These are phyloP conservation scores for Candida sithepensis DNA, from an alignment of 805 yeast species.

Conservation along the genomic window DNA sequence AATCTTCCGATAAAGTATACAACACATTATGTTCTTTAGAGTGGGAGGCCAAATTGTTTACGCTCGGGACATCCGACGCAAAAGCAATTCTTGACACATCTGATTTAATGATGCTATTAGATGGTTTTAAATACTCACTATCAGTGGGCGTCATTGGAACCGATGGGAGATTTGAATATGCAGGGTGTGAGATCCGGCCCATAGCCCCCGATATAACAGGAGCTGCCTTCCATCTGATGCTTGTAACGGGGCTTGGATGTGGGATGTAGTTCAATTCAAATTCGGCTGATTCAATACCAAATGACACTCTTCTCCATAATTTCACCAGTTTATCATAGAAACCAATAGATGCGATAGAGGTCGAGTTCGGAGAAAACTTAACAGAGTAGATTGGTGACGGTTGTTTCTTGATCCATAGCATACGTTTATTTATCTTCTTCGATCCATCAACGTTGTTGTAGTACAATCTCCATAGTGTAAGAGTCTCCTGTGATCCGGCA, in stretches of 20 bases:
- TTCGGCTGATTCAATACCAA: slow-evolving; percentile 56
- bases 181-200: background rate
- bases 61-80: slow-evolving; percentile 7
- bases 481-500: slow-evolving; percentile 48
- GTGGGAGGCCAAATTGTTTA: slow-evolving; percentile 5
- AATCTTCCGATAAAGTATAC: slow-evolving; percentile 62
- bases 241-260: slow-evolving; percentile 58
- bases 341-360: slow-evolving; percentile 61
- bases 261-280: slow-evolving; percentile 68
- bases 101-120: slow-evolving; percentile 27
- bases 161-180: slow-evolving; percentile 5
- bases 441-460: slow-evolving; percentile 21
- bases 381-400: slow-evolving; percentile 59
- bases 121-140: slow-evolving; percentile 23
- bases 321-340: slow-evolving; percentile 64
- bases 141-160: slow-evolving; percentile 7
- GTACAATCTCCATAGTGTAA: slow-evolving; percentile 52
- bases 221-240: slow-evolving; percentile 51
- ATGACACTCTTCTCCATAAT: slow-evolving; percentile 73
- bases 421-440: slow-evolving; percentile 16
- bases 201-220: slow-evolving; percentile 1
- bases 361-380: slow-evolving; percentile 63
- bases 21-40: slow-evolving; percentile 45
- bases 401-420: slow-evolving; percentile 49
- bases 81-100: slow-evolving; percentile 8